phyloP scores from a whole-genome alignment of 2,329 filamentous ascomycete species.

The Dactylonectria estremocensis region DNA sequence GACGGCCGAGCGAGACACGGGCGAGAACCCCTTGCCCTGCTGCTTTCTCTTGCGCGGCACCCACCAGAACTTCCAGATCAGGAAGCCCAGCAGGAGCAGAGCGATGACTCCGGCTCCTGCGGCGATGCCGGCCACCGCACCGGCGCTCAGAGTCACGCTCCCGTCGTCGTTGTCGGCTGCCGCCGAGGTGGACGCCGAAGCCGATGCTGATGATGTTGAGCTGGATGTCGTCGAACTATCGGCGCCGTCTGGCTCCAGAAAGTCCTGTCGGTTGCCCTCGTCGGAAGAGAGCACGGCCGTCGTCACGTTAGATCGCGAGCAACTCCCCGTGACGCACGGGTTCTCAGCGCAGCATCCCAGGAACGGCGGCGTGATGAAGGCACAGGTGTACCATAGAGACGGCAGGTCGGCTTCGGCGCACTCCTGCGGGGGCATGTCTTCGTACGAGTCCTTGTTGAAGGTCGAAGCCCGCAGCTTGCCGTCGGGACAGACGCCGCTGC shows the following conservation, averaged over 20 bases:
- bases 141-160: constrained; percentile 36
- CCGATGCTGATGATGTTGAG: background rate
- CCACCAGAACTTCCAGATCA: constrained; percentile 45
- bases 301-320: constrained; percentile 32
- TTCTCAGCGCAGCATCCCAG: constrained; percentile 56
- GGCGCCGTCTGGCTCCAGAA: constrained; percentile 34
- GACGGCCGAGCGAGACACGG: constrained; percentile 16
- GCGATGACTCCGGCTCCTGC: constrained; percentile 37
- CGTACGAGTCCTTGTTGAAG: constrained; percentile 52
- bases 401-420: constrained; percentile 46
- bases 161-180: constrained; percentile 1
- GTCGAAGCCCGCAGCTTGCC: constrained; percentile 47
- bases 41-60: constrained; percentile 41
- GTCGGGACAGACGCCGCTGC: constrained; percentile 53
- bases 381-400: constrained; percentile 56
- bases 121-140: constrained; percentile 42
- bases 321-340: constrained; percentile 38
- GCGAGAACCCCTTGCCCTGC: constrained; percentile 24
- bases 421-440: constrained; percentile 51
- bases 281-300: constrained; percentile 33
- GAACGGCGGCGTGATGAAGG: constrained; percentile 51
- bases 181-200: constrained; percentile 9
- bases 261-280: constrained; percentile 32
- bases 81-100: constrained; percentile 30
- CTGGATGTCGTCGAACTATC: background rate